Base-by-base conservation (phyloP, 768 basidiomycete genomes). In the Plicaturopsis crispa region DNA sequence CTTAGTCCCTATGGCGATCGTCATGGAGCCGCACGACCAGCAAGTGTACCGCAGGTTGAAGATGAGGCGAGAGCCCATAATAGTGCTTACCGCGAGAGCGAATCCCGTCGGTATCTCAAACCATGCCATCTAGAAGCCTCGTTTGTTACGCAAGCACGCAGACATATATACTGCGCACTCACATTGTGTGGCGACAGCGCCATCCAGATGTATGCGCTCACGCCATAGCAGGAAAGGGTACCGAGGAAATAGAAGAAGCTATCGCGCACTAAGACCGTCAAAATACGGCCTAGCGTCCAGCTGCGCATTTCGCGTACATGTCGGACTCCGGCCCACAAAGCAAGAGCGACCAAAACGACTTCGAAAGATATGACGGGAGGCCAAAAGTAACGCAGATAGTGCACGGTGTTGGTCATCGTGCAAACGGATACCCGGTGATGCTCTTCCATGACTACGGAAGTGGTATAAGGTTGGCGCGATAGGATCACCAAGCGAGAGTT, bases 31-130 rank as follows among this genome's bases (percentile, higher is more conserved):
- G n/a, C n/a, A n/a, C n/a, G n/a, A n/a, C n/a, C n/a, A n/a, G n/a
- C n/a, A n/a, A n/a, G n/a, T n/a, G n/a, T n/a, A n/a, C n/a, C 55
- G 57, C 18, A 61, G 50, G 33, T 50, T 53, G 19, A 61, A 49
- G 10, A 55, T 38, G 20, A 57, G 41, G 35, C 58, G 46, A 42
- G 44, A 45, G 3, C 59, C 59, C 38, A 52, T 48, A 21, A 57
- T 47, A 38, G 51, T 51, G 19, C 49, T 52, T 40, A 40, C 46
- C 30, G 49, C 50, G 12, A 51, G 39, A 11, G 52, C 47, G 35
- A 55, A 49, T 3, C 47, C 50, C 39, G 48, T 43, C 11, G 50
- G 53, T 22, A 56, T 36, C 18, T 36, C 38, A n/a, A 47, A 40
- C 56, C 52, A 54, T 22, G 46, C 40, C 5, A 45, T 36, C 58